These are phyloP conservation scores for Porphyra umbilicalis DNA, from an alignment of 31 red algal species.

Conservation along the genomic window DNA sequence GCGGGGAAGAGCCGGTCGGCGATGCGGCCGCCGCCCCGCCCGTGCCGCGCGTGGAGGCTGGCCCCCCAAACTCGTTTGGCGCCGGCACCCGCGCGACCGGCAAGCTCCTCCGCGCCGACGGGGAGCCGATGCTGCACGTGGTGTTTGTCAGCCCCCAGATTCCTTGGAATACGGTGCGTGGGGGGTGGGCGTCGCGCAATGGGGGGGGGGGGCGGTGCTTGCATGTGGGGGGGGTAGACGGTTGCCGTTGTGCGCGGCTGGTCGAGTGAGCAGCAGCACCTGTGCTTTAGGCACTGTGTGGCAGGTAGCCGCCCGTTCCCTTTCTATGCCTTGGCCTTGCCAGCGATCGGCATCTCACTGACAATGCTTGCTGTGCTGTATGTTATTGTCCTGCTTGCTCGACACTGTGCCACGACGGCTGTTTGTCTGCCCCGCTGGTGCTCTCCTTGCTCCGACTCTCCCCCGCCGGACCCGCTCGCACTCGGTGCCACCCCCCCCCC, in stretches of 20 bases:
- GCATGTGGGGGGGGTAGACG: background rate
- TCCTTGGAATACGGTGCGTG: conserved; percentile 7
- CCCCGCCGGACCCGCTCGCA: background rate
- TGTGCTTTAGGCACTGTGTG: no score
- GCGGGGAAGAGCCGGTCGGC: no score
- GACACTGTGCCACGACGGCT: no score
- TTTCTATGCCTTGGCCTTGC: no score
- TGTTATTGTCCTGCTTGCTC: no score
- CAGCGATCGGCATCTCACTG: no score
- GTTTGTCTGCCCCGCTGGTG: no score
- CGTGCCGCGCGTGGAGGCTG: background rate
- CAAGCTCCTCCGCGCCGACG: conserved; percentile 3
- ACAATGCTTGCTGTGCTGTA: no score
- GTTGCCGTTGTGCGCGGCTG: no score
- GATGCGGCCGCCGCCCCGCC: no score
- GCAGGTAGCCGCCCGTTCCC: no score
- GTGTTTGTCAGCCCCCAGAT: conserved; percentile 13
- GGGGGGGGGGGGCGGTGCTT: background rate
- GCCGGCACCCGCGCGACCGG: background rate
- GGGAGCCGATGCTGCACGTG: conserved; percentile 9
- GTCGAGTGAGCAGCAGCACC: no score
- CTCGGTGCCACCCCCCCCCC: background rate
- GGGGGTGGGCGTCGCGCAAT: background rate
- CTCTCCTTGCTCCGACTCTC: background rate
- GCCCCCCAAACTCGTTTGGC: background rate